These are phyloP conservation scores for Ulmus americana DNA, from an alignment of 331 rosid species.

Conservation along the genomic window DNA sequence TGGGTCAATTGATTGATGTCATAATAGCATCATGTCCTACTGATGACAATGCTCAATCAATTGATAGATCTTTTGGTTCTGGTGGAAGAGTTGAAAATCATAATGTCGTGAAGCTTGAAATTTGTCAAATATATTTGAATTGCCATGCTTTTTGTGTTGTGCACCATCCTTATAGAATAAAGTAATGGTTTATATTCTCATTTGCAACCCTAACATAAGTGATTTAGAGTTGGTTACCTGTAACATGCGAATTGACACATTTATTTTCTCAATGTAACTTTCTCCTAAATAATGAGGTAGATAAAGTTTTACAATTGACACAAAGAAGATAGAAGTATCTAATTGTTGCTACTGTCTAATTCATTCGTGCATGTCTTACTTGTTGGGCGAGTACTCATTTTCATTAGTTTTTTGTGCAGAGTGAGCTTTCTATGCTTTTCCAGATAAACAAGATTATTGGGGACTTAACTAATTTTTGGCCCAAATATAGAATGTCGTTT, in stretches of 20 bases:
- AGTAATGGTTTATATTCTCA: slow-evolving; percentile 48
- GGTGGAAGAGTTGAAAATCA: slow-evolving; percentile 37
- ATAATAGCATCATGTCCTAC: slow-evolving; percentile 67
- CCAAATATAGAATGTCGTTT: too few relatives aligned
- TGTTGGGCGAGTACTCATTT: slow-evolving; percentile 59
- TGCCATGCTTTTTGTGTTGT: slow-evolving; percentile 93
- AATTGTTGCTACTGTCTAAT: slow-evolving; percentile 91
- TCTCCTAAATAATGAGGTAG: slow-evolving; percentile 62
- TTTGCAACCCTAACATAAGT: slow-evolving; percentile 19
- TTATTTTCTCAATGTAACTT: slow-evolving; percentile 54
- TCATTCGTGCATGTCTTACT: slow-evolving; percentile 74
- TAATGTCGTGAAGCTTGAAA: slow-evolving; percentile 70
- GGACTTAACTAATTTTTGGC: too few relatives aligned
- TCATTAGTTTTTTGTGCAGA: not conserved
- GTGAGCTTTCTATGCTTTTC: too few relatives aligned
- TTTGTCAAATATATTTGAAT: slow-evolving; percentile 79
- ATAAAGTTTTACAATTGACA: slow-evolving; percentile 69
- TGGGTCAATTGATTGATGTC: slow-evolving; percentile 75
- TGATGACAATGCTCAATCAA: slow-evolving; percentile 41
- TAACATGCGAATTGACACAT: slow-evolving; percentile 12
- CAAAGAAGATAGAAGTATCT: slow-evolving; percentile 70
- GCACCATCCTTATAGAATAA: slow-evolving; percentile 93
- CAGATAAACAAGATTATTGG: too few relatives aligned
- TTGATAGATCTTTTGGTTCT: slow-evolving; percentile 31
- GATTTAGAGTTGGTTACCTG: slow-evolving; percentile 12